These are phyloP conservation scores for Ophiostoma pallidulum DNA, from an alignment of 2,329 filamentous ascomycete genomes.

Conservation along the genomic window DNA sequence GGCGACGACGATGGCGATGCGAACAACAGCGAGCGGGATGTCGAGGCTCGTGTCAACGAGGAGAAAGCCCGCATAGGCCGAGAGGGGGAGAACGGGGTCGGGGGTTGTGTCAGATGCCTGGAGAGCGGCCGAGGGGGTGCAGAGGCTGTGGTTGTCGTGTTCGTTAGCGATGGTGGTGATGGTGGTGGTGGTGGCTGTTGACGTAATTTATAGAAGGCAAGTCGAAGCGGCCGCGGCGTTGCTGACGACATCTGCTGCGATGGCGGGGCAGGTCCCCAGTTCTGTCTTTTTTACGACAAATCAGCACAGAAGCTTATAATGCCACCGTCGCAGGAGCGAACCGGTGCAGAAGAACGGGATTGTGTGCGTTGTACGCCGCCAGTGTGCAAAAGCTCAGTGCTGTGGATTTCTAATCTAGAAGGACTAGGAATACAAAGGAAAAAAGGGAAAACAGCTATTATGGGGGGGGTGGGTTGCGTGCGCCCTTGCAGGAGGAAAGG, in stretches of 20 bases:
- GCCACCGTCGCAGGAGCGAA: too few species aligned
- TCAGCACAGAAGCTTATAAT: too few species aligned
- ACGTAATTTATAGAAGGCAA: not conserved
- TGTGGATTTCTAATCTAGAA: too few species aligned
- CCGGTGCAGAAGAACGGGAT: too few species aligned
- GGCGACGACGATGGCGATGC: not conserved
- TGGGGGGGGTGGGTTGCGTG: too few species aligned
- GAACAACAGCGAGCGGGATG: constrained; percentile 1
- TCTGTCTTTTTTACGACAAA: too few species aligned
- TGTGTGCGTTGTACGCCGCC: too few species aligned
- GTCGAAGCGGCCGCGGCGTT: constrained; percentile 1
- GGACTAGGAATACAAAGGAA: too few species aligned
- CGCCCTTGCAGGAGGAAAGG: too few species aligned
- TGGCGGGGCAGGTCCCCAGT: too few species aligned
- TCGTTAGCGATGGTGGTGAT: not conserved
- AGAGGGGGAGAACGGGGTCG: not conserved
- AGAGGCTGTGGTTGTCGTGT: not conserved
- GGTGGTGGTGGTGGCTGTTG: not conserved
- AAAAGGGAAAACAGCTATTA: too few species aligned
- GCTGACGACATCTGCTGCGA: constrained; percentile 6
- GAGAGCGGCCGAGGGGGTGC: not conserved
- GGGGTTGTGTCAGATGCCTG: not conserved
- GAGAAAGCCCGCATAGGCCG: constrained; percentile 7
- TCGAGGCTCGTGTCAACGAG: constrained; percentile 2
- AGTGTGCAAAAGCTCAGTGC: too few species aligned